These are phyloP conservation scores for Talaromyces stipitatus DNA, from an alignment of 495 filamentous ascomycete species.

Conservation along the genomic window DNA sequence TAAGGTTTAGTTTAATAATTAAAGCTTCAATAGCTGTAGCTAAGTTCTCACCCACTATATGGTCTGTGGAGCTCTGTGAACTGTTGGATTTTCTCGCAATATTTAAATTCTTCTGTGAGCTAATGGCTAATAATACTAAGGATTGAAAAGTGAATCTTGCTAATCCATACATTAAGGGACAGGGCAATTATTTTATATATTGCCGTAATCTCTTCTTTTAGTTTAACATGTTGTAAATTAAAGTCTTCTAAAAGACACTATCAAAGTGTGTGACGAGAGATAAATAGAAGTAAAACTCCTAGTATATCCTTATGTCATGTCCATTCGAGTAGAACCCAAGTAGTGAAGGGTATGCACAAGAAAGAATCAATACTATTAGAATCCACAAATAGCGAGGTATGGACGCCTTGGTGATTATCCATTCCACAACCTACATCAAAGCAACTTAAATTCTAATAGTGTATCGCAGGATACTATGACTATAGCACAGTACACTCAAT, in stretches of 20 bases:
- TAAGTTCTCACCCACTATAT: no score
- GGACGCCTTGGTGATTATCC: neutral
- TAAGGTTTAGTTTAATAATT: no score
- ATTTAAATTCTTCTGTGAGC: no score
- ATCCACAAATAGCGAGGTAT: conserved; percentile 1
- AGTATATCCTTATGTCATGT: neutral
- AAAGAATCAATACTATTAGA: conserved; percentile 1
- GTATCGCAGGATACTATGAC: neutral
- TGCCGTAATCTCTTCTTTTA: conserved; percentile 10
- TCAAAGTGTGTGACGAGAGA: conserved; percentile 8
- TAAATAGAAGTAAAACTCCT: conserved; percentile 7
- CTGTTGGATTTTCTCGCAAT: no score
- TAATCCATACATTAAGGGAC: conserved; percentile 12
- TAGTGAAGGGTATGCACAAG: neutral
- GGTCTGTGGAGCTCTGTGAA: no score
- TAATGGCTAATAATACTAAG: conserved; percentile 11
- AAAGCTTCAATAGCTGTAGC: no score
- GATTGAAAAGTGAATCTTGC: conserved; percentile 9
- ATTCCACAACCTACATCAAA: neutral
- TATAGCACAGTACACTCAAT: conserved; percentile 1
- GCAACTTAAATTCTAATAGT: neutral
- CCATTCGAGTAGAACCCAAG: neutral
- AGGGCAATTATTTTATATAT: conserved; percentile 10
- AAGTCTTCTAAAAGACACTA: conserved; percentile 10
- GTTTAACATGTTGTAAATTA: conserved; percentile 3